Conservation (phyloP, 257 asterid species). For the Solanum okadae region DNA sequence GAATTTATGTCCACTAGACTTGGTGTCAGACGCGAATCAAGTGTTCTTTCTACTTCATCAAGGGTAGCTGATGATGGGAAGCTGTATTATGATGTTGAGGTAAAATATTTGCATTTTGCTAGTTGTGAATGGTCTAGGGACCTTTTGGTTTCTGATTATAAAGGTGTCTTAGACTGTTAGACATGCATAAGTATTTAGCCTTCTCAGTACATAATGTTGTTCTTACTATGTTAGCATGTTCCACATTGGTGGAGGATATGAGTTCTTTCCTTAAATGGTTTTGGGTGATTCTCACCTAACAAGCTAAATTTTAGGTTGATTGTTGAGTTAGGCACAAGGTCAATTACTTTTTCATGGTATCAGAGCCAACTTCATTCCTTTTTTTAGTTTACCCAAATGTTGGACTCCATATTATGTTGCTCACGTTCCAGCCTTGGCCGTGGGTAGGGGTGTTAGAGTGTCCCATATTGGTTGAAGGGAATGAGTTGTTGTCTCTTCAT, state of each 20-base stretch:
- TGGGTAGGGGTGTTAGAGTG: background rate
- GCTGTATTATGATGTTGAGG: conserved; percentile 79
- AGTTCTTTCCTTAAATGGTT: background rate
- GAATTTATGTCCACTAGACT: conserved; percentile 99
- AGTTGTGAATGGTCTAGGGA: background rate
- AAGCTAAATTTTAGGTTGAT: background rate
- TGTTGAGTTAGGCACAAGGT: background rate
- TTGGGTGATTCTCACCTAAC: background rate
- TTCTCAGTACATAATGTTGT: background rate
- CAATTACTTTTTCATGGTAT: background rate
- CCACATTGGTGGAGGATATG: background rate
- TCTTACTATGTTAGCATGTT: background rate
- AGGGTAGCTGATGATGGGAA: conserved; percentile 82
- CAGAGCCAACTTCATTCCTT: background rate
- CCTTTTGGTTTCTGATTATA: background rate
- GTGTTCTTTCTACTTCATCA: conserved; percentile 65
- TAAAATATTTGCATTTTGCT: conserved; percentile 13
- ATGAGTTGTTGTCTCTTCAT: background rate
- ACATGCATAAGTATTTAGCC: background rate
- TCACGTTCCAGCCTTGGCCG: background rate
- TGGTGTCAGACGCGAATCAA: conserved; percentile 79
- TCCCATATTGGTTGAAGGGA: background rate
- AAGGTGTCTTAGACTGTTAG: background rate
- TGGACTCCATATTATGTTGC: background rate
- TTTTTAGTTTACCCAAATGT: background rate